A percentile compares a stretch with the other conserved stretches of the same genome.
Conservation (phyloP, 768 basidiomycete species). For the Macrolepiota albuminosa region DNA sequence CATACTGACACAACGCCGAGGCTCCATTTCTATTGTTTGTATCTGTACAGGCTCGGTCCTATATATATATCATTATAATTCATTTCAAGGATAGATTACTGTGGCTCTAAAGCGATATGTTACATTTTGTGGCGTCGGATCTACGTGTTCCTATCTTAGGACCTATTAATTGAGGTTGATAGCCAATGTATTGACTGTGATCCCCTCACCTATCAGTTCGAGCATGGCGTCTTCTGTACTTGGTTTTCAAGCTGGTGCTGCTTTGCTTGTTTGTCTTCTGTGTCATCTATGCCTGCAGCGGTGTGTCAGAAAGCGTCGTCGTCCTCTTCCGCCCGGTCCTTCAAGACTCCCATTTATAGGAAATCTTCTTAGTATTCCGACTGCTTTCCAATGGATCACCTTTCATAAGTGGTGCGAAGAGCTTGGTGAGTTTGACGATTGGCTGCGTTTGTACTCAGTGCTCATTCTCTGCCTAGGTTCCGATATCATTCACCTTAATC, state of each 20-base stretch:
- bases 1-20: no score
- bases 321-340: conserved; percentile 10
- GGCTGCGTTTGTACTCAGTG: neutral
- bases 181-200: neutral
- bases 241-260: neutral
- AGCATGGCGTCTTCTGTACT: neutral
- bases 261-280: neutral
- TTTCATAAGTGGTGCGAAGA: conserved; percentile 15
- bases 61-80: no score
- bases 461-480: neutral
- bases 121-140: neutral
- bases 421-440: conserved; percentile 16
- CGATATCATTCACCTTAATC: neutral
- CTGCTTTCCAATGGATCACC: conserved; percentile 5
- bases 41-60: no score
- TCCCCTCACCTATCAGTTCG: neutral
- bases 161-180: neutral
- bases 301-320: neutral
- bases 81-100: no score
- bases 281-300: neutral
- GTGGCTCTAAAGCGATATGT: no score
- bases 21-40: no score
- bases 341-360: conserved; percentile 5
- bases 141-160: neutral
- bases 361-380: conserved; percentile 10